Evolutionary conservation across 2,329 filamentous ascomycete genomes (phyloP).

Genomic region (Colletotrichum karsti): DNA sequence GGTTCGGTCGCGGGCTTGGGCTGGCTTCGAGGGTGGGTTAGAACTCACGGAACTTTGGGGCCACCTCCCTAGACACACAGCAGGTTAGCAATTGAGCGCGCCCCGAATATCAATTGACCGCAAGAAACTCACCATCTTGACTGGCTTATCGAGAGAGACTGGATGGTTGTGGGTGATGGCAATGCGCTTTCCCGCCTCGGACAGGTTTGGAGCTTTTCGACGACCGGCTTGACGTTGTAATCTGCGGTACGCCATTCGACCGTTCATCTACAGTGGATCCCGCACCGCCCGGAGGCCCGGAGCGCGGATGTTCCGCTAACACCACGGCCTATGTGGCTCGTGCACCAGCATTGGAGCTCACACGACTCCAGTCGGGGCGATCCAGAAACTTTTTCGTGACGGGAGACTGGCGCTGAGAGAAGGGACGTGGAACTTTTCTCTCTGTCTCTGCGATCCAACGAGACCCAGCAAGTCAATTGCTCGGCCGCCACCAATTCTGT

Average conservation of each 20-base stretch:
- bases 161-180: slow-evolving; percentile 24
- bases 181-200: slow-evolving; percentile 33
- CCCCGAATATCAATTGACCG: neutral
- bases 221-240: slow-evolving; percentile 17
- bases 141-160: slow-evolving; percentile 41
- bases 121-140: slow-evolving; percentile 63
- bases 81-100: slow-evolving; percentile 46
- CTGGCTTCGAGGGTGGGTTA: slow-evolving; percentile 28
- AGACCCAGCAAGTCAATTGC: slow-evolving; percentile 45
- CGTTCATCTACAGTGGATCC: slow-evolving; percentile 14
- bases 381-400: slow-evolving; percentile 46
- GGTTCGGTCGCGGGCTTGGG: neutral
- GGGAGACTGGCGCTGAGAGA: slow-evolving; percentile 24
- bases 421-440: slow-evolving; percentile 23
- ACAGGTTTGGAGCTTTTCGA: slow-evolving; percentile 16
- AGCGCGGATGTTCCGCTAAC: slow-evolving; percentile 16
- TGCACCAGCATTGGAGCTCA: slow-evolving; percentile 35
- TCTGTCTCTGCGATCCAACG: slow-evolving; percentile 17
- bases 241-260: slow-evolving; percentile 13
- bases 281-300: slow-evolving; percentile 13
- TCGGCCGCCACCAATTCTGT: slow-evolving; percentile 27
- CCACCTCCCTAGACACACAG: slow-evolving; percentile 72
- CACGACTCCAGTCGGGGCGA: slow-evolving; percentile 39
- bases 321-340: neutral
- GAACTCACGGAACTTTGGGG: slow-evolving; percentile 67